A percentile compares a stretch with the other conserved stretches of the same genome.
Conservation (phyloP, 495 filamentous ascomycete species). For the Penicillium silybi region DNA sequence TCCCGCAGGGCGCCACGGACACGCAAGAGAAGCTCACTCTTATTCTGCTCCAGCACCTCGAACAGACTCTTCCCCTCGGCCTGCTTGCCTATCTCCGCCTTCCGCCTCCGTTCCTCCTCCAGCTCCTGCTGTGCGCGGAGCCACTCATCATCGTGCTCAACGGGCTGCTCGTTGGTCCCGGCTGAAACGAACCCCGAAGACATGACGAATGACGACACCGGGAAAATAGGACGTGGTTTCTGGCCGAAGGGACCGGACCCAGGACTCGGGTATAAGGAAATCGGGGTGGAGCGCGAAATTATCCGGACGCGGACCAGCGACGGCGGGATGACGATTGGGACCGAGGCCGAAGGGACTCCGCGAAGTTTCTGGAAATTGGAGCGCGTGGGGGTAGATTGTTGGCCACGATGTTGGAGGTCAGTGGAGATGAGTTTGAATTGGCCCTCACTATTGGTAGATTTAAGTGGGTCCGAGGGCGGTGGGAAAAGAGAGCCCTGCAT, state of each 20-base stretch:
- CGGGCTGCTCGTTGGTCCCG: constrained; percentile 65
- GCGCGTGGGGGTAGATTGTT: background rate
- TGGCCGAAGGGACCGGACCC: background rate
- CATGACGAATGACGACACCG: constrained; percentile 53
- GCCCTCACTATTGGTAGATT: too few species aligned
- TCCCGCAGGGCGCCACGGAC: background rate
- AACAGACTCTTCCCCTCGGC: constrained; percentile 70
- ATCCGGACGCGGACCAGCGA: constrained; percentile 11
- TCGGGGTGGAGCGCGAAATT: constrained; percentile 13
- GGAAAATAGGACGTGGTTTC: constrained; percentile 8
- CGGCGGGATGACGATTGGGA: background rate
- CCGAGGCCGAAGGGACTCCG: background rate
- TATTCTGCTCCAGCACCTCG: constrained; percentile 88
- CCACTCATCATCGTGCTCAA: constrained; percentile 69
- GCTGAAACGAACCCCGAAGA: constrained; percentile 88
- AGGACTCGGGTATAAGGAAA: constrained; percentile 17
- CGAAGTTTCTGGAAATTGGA: constrained; percentile 13
- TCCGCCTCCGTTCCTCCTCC: constrained; percentile 60
- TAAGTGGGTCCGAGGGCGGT: too few species aligned
- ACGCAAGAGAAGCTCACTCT: constrained; percentile 56
- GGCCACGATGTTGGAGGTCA: background rate
- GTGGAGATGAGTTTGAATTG: background rate
- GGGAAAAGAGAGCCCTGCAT: constrained; percentile 3
- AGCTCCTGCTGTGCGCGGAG: constrained; percentile 70
- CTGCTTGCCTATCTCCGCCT: constrained; percentile 54